phyloP scores from a whole-genome alignment of 805 yeast genomes.

The Wickerhamomyces chambardii region DNA sequence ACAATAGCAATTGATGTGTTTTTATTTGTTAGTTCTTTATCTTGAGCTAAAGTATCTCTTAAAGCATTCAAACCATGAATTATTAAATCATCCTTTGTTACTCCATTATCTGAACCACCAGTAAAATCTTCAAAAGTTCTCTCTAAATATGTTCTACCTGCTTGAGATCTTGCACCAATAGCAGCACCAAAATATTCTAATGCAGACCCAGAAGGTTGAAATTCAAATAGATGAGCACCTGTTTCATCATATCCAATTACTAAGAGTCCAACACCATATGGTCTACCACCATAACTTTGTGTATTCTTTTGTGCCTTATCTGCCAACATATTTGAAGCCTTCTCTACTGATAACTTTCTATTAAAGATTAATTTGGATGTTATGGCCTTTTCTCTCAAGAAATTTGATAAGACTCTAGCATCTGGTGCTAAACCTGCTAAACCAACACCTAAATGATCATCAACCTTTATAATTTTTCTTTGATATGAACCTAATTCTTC shows the following conservation, averaged over 20 bases:
- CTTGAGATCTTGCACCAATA: slow-evolving; percentile 98
- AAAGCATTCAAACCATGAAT: slow-evolving; percentile 83
- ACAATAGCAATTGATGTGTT: slow-evolving; percentile 92
- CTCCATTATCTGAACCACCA: slow-evolving; percentile 32
- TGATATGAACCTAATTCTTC: slow-evolving; percentile 97
- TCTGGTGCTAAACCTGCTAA: slow-evolving; percentile 98
- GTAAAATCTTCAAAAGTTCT: slow-evolving; percentile 67
- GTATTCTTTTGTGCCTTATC: slow-evolving; percentile 97
- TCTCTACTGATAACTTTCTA: slow-evolving; percentile 74
- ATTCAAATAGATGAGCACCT: slow-evolving; percentile 92
- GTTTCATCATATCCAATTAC: slow-evolving; percentile 88
- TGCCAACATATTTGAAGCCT: slow-evolving; percentile 80
- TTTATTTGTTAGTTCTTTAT: slow-evolving; percentile 74
- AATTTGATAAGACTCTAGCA: slow-evolving; percentile 89
- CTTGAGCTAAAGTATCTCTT: slow-evolving; percentile 91
- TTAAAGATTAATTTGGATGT: slow-evolving; percentile 76
- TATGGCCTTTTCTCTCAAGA: slow-evolving; percentile 86
- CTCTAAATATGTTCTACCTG: slow-evolving; percentile 93
- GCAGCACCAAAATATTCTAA: slow-evolving; percentile 91
- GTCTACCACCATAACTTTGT: slow-evolving; percentile 92
- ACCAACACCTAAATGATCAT: slow-evolving; percentile 90
- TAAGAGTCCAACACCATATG: slow-evolving; percentile 94
- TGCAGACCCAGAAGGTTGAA: slow-evolving; percentile 92
- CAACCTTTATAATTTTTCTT: slow-evolving; percentile 85
- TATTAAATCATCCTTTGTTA: slow-evolving; percentile 63